phyloP scores from a whole-genome alignment of 2,329 filamentous ascomycete genomes.

The Stagonosporopsis vannaccii region DNA sequence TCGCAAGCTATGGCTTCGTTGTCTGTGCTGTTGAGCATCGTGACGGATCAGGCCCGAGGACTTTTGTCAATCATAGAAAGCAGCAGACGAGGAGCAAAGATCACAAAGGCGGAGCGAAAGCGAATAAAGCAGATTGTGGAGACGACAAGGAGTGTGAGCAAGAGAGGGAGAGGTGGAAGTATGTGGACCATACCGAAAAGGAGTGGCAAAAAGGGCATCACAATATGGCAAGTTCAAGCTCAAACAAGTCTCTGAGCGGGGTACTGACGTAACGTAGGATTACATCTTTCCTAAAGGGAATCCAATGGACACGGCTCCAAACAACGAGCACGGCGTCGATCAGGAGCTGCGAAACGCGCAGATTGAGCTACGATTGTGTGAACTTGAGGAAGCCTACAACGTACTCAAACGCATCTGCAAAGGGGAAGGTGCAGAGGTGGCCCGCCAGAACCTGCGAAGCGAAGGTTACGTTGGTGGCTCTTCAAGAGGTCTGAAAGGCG shows the following conservation, averaged over 20 bases:
- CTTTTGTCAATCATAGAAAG: slow-evolving; percentile 65
- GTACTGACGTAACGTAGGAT: slow-evolving; percentile 46
- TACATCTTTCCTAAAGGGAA: slow-evolving; percentile 69
- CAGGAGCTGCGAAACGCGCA: slow-evolving; percentile 66
- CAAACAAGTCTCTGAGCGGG: too few species aligned
- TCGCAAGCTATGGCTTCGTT: slow-evolving; percentile 71
- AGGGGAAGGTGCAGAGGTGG: slow-evolving; percentile 62
- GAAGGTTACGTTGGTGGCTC: slow-evolving; percentile 67
- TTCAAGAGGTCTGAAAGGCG: slow-evolving; percentile 64
- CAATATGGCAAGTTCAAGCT: slow-evolving; percentile 50
- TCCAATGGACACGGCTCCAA: slow-evolving; percentile 56
- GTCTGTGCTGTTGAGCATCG: slow-evolving; percentile 71
- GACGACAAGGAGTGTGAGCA: slow-evolving; percentile 24
- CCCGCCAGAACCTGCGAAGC: slow-evolving; percentile 61
- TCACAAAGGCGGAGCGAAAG: slow-evolving; percentile 25
- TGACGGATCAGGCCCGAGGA: slow-evolving; percentile 69
- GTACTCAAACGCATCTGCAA: slow-evolving; percentile 63
- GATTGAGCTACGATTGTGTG: slow-evolving; percentile 68
- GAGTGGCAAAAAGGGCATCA: slow-evolving; percentile 54
- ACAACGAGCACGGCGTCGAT: slow-evolving; percentile 68
- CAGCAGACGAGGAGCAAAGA: slow-evolving; percentile 28
- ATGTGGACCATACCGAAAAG: slow-evolving; percentile 49
- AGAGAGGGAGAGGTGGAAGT: slow-evolving; percentile 34
- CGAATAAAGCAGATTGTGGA: slow-evolving; percentile 10
- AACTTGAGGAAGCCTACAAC: slow-evolving; percentile 69